These are phyloP conservation scores for Leccinum pachyderme DNA, from an alignment of 1,284 basidiomycete genomes.

Conservation along the genomic window DNA sequence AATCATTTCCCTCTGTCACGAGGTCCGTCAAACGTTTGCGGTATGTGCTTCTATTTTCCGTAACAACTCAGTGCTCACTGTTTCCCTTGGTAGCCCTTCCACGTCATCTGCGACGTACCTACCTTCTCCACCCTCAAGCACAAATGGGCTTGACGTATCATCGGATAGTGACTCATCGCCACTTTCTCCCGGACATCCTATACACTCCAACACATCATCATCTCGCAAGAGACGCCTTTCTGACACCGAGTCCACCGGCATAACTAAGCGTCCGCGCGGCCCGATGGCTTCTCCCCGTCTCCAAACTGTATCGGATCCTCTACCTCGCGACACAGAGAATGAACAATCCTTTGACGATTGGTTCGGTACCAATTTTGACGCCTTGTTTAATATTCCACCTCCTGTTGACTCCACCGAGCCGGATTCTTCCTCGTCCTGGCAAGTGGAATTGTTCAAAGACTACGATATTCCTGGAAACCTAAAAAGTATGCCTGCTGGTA, in stretches of 20 bases:
- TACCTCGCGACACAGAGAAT: constrained; percentile 13
- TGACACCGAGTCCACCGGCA: constrained; percentile 16
- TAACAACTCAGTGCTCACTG: not conserved
- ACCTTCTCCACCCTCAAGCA: constrained; percentile 25
- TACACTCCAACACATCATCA: not conserved
- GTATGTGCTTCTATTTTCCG: constrained; percentile 9
- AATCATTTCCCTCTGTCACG: not conserved
- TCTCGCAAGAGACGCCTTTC: constrained; percentile 36
- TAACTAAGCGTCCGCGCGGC: constrained; percentile 26
- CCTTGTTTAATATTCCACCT: constrained; percentile 28
- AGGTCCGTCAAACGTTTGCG: constrained; percentile 28
- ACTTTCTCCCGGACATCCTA: not conserved
- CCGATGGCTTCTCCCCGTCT: constrained; percentile 14
- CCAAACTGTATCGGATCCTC: constrained; percentile 31
- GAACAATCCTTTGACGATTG: constrained; percentile 29
- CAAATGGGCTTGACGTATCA: not conserved
- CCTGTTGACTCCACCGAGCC: constrained; percentile 19
- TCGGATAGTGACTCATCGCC: not conserved
- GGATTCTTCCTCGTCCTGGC: constrained; percentile 20
- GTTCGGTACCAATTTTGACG: constrained; percentile 23
- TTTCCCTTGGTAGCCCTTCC: constrained; percentile 3
- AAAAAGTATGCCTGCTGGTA: constrained; percentile 6
- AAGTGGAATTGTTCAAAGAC: constrained; percentile 29
- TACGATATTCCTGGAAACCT: constrained; percentile 20
- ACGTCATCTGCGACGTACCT: constrained; percentile 1